Base-by-base conservation (phyloP, 148 eudicot genomes). In the Amaranthus hypochondriacus region DNA sequence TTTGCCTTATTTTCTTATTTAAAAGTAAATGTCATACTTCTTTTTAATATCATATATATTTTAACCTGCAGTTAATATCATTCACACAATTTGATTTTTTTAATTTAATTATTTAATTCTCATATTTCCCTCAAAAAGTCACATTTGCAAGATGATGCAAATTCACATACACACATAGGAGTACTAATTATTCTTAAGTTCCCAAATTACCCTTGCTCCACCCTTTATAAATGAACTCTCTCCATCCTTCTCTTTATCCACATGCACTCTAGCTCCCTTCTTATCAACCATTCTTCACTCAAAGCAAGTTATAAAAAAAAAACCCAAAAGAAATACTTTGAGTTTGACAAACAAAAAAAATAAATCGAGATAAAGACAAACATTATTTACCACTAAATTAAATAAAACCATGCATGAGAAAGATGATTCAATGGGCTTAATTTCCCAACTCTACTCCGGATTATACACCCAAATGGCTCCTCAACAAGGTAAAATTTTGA, bases 371-470 rank as follows among this genome's bases (percentile, higher is more conserved):
- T 9, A 48, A 18, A 14, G 9, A 59, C 14, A 52, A 10, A 42
- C 9, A 43, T n/a, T 67, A 7, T 43, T 67, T 7, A 47, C 8
- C 49, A 9, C 15, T 10, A 21, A 28, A 62, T 42, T 18, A 4
- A 13, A 15, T 2, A 75, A 8, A 73, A 84, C 7, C 78, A 84
- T 85, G 83, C 84, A 73, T 70, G 79, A 62, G 8, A 83, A 66
- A 56, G 84, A 83, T 79, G 82, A 80, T 78, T 83, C 77, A 63
- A 78, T 81, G 76, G 78, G 50, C 70, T 68, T 79, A 9, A 79
- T 86, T 11, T 86, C 93, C 12, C 82, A 84, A 75, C 75, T 82
- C 65, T 91, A 86, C 82, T 83, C 91, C 43, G 80, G 71, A 21
- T 60, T 86, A 51, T 85, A 80, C 86, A 72, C 76, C 65, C 87